Conservation (phyloP, 768 basidiomycete species). For the Clitopilus hobsonii region DNA sequence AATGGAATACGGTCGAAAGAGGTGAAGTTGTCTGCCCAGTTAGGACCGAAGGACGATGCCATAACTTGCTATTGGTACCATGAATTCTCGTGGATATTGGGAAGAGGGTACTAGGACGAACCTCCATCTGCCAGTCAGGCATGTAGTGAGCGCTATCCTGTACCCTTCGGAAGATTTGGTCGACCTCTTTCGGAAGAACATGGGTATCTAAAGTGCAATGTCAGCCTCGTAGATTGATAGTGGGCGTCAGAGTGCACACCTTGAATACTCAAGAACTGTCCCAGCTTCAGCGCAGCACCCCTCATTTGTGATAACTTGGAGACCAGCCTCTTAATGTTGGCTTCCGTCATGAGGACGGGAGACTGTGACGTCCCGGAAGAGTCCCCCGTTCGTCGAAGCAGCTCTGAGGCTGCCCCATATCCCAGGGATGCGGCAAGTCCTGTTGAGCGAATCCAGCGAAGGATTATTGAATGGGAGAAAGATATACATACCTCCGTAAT, state of each 20-base stretch:
- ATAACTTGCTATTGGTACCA: constrained; percentile 57
- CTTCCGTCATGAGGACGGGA: constrained; percentile 83
- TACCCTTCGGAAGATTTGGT: constrained; percentile 83
- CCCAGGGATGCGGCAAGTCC: constrained; percentile 88
- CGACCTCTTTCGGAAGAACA: constrained; percentile 80
- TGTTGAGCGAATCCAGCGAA: constrained; percentile 21
- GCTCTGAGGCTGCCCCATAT: constrained; percentile 85
- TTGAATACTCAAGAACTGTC: constrained; percentile 98
- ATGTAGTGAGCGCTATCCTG: constrained; percentile 98
- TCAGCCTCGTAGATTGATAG: neutral
- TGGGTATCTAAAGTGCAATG: constrained; percentile 66
- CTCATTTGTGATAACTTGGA: constrained; percentile 93
- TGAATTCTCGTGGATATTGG: neutral
- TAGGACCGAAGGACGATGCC: constrained; percentile 60
- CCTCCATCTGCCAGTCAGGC: constrained; percentile 99
- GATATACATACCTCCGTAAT: constrained; percentile 75
- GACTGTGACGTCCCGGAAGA: constrained; percentile 27
- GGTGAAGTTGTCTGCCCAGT: constrained; percentile 69
- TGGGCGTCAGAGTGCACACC: constrained; percentile 30
- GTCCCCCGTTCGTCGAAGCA: constrained; percentile 63
- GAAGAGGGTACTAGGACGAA: constrained; percentile 20
- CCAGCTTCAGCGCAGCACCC: constrained; percentile 93
- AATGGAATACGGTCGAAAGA: constrained; percentile 85
- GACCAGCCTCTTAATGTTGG: constrained; percentile 86
- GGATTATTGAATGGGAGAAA: neutral